Conservation (phyloP, 768 basidiomycete species). For the Lactifluus echinatus region DNA sequence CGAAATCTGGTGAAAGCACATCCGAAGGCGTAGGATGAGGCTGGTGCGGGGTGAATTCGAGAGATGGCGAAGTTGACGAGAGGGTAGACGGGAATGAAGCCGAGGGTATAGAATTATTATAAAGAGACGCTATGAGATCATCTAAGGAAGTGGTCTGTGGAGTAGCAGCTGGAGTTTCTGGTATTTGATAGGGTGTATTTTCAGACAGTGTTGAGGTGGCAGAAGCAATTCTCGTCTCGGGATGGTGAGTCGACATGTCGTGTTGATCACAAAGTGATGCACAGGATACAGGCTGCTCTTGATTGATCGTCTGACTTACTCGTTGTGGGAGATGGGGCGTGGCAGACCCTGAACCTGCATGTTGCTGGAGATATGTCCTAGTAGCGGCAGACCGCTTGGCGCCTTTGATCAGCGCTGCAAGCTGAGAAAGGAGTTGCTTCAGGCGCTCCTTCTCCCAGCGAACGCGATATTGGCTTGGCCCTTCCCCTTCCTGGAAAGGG, state of each 20-base stretch:
- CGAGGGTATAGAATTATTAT: constrained; percentile 2
- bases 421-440: constrained; percentile 51
- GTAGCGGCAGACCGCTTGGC: constrained; percentile 56
- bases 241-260: not conserved
- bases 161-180: constrained; percentile 8
- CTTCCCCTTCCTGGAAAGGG: constrained; percentile 65
- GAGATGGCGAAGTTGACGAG: not conserved
- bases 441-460: constrained; percentile 61
- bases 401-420: constrained; percentile 49
- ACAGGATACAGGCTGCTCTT: not conserved
- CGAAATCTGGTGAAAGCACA: not conserved
- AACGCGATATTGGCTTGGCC: constrained; percentile 51
- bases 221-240: constrained; percentile 1
- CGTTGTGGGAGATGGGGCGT: not conserved
- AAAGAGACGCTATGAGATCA: constrained; percentile 27
- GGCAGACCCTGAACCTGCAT: constrained; percentile 16
- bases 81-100: not conserved
- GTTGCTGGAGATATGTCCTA: constrained; percentile 35
- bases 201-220: not conserved
- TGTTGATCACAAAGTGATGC: not conserved
- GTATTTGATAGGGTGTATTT: not conserved
- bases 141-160: constrained; percentile 30
- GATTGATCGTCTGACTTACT: not conserved
- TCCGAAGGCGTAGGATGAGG: not conserved
- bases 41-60: not conserved